These are phyloP conservation scores for Aegilops tauschii DNA, from an alignment of 176 grass and related monocot genomes.

Conservation along the genomic window DNA sequence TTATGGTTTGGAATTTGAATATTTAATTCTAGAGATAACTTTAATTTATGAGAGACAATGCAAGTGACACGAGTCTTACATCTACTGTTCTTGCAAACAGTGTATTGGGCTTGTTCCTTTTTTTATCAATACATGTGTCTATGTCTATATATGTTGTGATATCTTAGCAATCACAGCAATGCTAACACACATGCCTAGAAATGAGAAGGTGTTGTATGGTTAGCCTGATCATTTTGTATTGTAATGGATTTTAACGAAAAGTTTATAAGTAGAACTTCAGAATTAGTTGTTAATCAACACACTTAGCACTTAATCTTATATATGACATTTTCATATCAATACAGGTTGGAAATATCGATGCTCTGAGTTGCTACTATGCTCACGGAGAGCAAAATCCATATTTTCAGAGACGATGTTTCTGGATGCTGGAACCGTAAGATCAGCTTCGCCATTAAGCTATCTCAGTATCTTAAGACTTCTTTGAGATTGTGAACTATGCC, in stretches of 20 bases:
- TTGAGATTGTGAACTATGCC: not conserved
- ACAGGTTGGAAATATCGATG: conserved; percentile 90
- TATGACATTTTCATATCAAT: conserved; percentile 24
- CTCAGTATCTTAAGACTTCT: conserved; percentile 3
- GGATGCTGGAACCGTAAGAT: conserved; percentile 95
- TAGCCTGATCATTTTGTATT: not conserved
- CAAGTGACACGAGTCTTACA: not conserved
- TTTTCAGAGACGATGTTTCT: conserved; percentile 93
- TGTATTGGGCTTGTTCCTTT: not conserved
- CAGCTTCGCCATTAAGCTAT: conserved; percentile 17
- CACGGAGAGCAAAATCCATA: conserved; percentile 88
- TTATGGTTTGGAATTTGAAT: not conserved
- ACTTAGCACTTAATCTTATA: conserved; percentile 3
- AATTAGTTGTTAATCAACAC: conserved; percentile 2
- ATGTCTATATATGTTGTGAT: not conserved
- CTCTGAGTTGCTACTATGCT: conserved; percentile 95
- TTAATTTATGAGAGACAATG: not conserved
- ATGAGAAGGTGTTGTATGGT: not conserved
- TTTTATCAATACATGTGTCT: not conserved
- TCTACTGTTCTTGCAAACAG: conserved; percentile 3
- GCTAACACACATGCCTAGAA: not conserved
- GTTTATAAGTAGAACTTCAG: conserved; percentile 4
- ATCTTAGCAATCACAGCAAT: not conserved
- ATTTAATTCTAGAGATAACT: not conserved
- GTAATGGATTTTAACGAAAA: not conserved